Evolutionary conservation across 148 eudicot species (phyloP).

Genomic region (Amaranthus hypochondriacus): DNA sequence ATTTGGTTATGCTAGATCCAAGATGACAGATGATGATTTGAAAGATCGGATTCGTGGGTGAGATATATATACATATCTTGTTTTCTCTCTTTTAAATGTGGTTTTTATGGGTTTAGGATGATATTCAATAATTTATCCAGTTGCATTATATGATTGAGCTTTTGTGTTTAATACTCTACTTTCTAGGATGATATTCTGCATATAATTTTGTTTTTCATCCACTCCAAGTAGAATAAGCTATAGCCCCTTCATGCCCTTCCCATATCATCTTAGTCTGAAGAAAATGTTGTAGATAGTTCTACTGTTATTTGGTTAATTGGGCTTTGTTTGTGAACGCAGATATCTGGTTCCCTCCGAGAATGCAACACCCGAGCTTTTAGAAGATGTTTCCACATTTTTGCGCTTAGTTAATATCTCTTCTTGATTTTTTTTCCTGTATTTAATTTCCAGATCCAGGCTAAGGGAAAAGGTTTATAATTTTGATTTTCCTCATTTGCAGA

Average conservation of each 20-base stretch:
- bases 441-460: background rate
- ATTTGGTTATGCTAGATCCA: conserved; percentile 89
- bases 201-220: too few relatives aligned
- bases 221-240: too few relatives aligned
- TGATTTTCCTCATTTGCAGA: conserved; percentile 36
- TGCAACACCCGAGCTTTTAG: conserved; percentile 31
- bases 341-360: conserved; percentile 45
- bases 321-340: conserved; percentile 35
- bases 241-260: background rate
- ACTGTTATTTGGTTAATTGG: background rate
- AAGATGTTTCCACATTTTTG: conserved; percentile 58
- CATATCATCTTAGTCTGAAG: background rate
- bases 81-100: background rate
- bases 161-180: too few relatives aligned
- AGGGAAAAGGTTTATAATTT: background rate
- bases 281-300: background rate
- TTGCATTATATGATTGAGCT: too few relatives aligned
- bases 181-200: too few relatives aligned
- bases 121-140: too few relatives aligned
- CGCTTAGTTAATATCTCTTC: conserved; percentile 46
- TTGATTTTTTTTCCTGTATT: background rate
- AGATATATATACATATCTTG: conserved; percentile 21
- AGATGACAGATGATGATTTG: conserved; percentile 66
- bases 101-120: background rate
- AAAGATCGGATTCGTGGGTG: conserved; percentile 70